Conservation (phyloP, 208 protist genomes). For the Trypanosoma scelopori region DNA sequence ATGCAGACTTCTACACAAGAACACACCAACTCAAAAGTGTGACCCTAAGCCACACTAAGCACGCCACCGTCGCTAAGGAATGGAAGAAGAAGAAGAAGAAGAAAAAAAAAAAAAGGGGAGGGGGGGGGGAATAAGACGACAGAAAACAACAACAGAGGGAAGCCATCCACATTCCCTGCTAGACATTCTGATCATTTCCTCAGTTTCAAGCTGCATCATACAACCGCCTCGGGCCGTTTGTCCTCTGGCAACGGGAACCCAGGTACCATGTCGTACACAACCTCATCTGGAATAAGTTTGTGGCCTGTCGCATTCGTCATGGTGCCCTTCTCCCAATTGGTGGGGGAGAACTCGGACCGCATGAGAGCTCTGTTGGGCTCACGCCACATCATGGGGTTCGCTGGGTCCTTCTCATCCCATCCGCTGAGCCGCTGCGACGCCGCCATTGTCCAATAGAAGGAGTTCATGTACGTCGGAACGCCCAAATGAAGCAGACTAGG, state of each 20-base stretch:
- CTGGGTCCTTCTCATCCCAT: conserved; percentile 88
- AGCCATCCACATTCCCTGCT: neutral
- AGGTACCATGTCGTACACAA: conserved; percentile 87
- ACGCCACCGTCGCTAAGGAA: too few relatives aligned
- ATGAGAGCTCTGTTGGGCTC: conserved; percentile 90
- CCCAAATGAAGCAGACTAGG: conserved; percentile 81
- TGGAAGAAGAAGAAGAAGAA: too few relatives aligned
- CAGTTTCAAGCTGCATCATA: conserved; percentile 8
- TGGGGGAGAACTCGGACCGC: conserved; percentile 86
- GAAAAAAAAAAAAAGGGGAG: too few relatives aligned
- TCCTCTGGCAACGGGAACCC: conserved; percentile 89
- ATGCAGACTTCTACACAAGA: too few relatives aligned
- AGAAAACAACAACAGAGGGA: too few relatives aligned
- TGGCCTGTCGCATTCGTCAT: conserved; percentile 84
- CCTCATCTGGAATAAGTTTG: conserved; percentile 85
- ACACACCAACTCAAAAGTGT: too few relatives aligned
- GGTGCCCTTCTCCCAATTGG: conserved; percentile 85
- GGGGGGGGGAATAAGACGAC: too few relatives aligned
- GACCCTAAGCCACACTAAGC: too few relatives aligned
- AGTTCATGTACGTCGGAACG: conserved; percentile 77
- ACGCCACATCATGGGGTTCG: conserved; percentile 86
- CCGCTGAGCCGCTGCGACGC: conserved; percentile 84
- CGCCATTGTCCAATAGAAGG: conserved; percentile 85
- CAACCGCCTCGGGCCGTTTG: conserved; percentile 57
- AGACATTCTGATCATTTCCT: neutral